Base-by-base conservation (phyloP, 495 filamentous ascomycete genomes). In the Halenospora varia region DNA sequence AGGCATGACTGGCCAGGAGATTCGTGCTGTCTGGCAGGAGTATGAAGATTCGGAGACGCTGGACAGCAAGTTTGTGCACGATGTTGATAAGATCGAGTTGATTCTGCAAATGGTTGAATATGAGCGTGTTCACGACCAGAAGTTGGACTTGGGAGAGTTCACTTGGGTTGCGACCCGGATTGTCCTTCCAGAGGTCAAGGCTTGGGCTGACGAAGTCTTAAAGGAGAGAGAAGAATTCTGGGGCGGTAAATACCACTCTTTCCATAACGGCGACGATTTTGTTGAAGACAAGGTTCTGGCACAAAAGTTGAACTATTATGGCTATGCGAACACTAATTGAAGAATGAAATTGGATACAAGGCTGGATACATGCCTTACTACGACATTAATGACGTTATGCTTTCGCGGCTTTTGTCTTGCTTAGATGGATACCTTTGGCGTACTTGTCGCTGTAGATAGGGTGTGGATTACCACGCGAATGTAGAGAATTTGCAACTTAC, bases 21-120 rank as follows among this genome's bases (percentile, higher is more conserved):
- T 98, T 45, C 78, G 85, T 60, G 80, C 71, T 10, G 72, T 96
- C 35, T 98, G 94, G 87, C 80, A 92, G 62, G 94, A 98, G 69
- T 98, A 98, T 70, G 94, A 98, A 72, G 87, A 88, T 40, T 84
- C 83, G 6, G 72, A 84, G 72, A 97, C 94, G 24, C 71, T 83
- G 39, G 92, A 97, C 71, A 86, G 88, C 53, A 73, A 83, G 58
- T 98, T 91, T 60, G 95, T 98, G 15, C 94, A 98, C 66, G 94
- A 97, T 74, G 82, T 98, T 54, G 94, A 98, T 71, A 96, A 97
- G 79, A 85, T 97, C 69, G 94, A 98, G 74, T 74, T 98, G 39
- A 70, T 98, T 46, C 71, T 94, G 68, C 94, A 98, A 75, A 96
- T 96, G 87, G 77, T 96, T 19, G 94, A 98, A 70, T 98, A 98